These are phyloP conservation scores for Scenedesmus sp. DNA, from an alignment of 163 green algal genomes.

Conservation along the genomic window DNA sequence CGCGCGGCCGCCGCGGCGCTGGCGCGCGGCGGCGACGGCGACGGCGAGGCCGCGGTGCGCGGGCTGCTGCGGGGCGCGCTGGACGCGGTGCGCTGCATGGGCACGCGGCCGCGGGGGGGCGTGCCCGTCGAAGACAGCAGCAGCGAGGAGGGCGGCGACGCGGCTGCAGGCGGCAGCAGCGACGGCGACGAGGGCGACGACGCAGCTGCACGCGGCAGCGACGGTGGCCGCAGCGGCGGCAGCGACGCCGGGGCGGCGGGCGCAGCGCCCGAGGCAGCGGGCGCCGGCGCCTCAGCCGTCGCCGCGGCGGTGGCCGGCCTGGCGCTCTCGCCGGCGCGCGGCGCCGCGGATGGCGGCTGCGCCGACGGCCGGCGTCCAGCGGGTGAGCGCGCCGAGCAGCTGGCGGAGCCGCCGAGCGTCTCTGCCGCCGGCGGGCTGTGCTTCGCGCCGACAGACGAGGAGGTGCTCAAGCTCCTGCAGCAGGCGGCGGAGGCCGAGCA, in stretches of 20 bases:
- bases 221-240: slow-evolving; percentile 6
- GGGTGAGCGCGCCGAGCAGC: no score
- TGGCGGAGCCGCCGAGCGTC: no score
- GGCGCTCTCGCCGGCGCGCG: no score
- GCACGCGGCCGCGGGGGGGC: not conserved
- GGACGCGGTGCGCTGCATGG: slow-evolving; percentile 1
- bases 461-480: not conserved
- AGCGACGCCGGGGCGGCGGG: no score
- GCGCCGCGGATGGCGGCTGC: no score
- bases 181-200: not conserved
- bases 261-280: no score
- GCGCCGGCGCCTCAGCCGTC: no score
- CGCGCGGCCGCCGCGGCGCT: slow-evolving; percentile 2
- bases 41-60: slow-evolving; percentile 6
- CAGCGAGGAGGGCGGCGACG: not conserved
- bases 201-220: not conserved
- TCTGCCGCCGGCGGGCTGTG: no score
- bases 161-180: not conserved
- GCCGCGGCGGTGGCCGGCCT: no score
- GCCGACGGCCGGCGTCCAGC: no score
- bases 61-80: slow-evolving; percentile 5
- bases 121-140: slow-evolving; percentile 19
- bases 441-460: no score
- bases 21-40: not conserved
- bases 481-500: not conserved